Evolutionary conservation across 371 early-diverging fungal genomes (phyloP), one percentile per base, ranked within the genome.

Genomic region (Mucor ambiguus): DNA sequence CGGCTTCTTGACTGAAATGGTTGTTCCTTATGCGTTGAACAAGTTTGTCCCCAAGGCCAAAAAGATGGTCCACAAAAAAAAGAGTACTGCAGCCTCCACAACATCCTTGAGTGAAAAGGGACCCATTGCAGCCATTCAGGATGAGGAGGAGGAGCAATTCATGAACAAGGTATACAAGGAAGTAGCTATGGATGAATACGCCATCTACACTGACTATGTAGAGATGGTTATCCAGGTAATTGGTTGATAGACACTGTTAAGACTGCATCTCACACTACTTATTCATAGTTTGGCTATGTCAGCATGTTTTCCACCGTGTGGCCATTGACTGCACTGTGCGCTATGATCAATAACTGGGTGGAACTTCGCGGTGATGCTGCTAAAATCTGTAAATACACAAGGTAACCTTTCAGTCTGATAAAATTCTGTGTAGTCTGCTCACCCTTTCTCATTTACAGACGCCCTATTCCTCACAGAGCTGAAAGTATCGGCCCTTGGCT

Each of bases 401-500:
- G 88, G 83, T 80, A 77, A 58, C 20, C 8, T 58, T 43, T 11
- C 24, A 12, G 18, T 20, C 29, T 28, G 18, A 22, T 32, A 5
- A 11, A 20, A 5, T 2, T 26, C n/a, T 10, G 46, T 4, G 16
- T 10, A 29, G 1, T 29, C 56, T 26, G 52, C 24, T 60, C 30
- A 33, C 37, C 7, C 56, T 24, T 3, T 14, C 5, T 14, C 26
- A 41, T n/a, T 16, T 56, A 29, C 46, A 80, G 90, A 64, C 90
- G 95, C 22, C 94, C 95, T 2, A 83, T 89, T 49, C 95, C 96
- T 8, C 52, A 70, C 9, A 85, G 95, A 18, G 89, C 90, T 18
- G 94, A 95, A 66, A 85, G 90, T 46, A 92, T 94, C 67, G 94
- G 94, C 32, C 93, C 95, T 32, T 96, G 96, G 96, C 64, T 92